Conservation (phyloP, 192 early-diverging fungal genomes). For the Coemansia sp. region DNA sequence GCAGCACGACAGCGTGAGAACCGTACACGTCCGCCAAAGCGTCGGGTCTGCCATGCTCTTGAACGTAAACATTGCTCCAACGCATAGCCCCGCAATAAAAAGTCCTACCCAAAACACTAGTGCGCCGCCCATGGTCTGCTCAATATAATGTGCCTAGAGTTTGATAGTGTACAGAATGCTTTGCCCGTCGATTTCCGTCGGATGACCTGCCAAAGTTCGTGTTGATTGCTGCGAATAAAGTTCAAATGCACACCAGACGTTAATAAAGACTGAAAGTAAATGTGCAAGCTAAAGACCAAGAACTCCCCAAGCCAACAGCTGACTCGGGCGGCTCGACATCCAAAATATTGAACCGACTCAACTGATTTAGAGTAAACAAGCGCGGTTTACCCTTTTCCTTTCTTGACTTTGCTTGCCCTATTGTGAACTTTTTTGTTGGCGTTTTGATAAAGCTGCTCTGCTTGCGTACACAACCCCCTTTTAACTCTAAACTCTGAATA, state of each 20-base stretch:
- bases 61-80: slow-evolving; percentile 35
- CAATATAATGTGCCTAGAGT: background rate
- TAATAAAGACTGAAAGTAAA: no score
- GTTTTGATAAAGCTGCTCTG: background rate
- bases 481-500: background rate
- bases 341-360: background rate
- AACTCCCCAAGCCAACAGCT: no score
- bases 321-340: no score
- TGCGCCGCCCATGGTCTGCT: slow-evolving; percentile 39
- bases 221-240: no score
- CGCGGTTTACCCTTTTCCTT: background rate
- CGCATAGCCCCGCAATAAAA: slow-evolving; percentile 33
- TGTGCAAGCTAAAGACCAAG: no score
- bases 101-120: slow-evolving; percentile 51
- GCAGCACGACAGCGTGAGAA: slow-evolving; percentile 47
- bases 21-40: slow-evolving; percentile 54
- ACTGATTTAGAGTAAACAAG: slow-evolving; percentile 2
- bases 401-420: background rate
- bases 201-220: no score
- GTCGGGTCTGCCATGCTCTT: slow-evolving; percentile 49
- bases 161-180: background rate
- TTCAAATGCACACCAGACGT: no score
- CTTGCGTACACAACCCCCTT: background rate
- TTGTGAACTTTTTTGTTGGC: background rate
- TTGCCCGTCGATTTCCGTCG: no score